Base-by-base conservation (phyloP, 1,139 yeast genomes). In the Nakaseomyces sp. region DNA sequence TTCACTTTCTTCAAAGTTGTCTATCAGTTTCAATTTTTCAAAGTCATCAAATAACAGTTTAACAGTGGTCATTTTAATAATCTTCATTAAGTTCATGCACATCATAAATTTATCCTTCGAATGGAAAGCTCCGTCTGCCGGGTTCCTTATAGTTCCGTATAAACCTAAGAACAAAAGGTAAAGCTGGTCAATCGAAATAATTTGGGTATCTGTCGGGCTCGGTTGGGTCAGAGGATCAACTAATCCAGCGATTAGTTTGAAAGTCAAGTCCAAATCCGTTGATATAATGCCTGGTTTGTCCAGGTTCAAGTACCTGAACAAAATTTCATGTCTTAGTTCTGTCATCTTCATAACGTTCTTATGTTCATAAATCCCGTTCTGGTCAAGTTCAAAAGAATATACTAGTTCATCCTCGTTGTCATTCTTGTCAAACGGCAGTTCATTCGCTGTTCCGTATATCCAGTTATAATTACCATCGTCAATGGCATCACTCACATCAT, bases 201-300 rank as follows among this genome's bases (percentile, higher is more conserved):
- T 62, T 25, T 67, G 60, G 1, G 63, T 57, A 18, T 77, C 80
- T n/a, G 71, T 71, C 29, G 81, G 84, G 36, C 74, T 73, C 0
- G 89, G 88, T 50, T 79, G 87, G 1, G 86, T 77, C 52, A 71
- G 67, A 3, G 86, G 85, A 56, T 81, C 87, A 44, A 80, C 74
- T 33, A 81, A 58, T 2, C 76, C 67, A 25, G 54, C 48, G 17
- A 60, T 40, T 4, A 47, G 32, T 32, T 45, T 47, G 41, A 58
- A 60, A 43, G 55, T 60, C 6, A 47, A 26, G 9, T 43, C 30
- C 24, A 58, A 33, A 17, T 55, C 42, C n/a, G 63, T 59, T 2
- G 56, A 41, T 16, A 36, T 45, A 18, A 40, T 44, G 26, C 45
- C 43, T 36, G 31, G 45, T 26, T 48, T 47, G 7, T 43, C 43